Conservation (phyloP, 768 basidiomycete genomes). For the Rhizopogon rudus region DNA sequence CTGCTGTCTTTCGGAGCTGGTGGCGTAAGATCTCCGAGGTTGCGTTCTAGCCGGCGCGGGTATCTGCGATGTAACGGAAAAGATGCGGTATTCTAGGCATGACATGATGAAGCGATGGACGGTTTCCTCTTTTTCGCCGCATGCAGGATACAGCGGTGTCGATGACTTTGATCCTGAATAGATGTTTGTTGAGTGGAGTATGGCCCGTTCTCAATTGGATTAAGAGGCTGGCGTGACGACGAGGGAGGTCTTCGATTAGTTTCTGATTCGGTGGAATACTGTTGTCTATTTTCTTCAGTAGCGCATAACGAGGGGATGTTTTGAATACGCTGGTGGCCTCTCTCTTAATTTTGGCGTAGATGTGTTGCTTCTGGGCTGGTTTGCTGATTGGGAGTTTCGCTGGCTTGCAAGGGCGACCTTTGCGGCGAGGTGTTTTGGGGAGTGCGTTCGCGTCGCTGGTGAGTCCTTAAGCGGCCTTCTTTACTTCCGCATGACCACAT, state of each 20-base stretch:
- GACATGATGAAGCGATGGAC: conserved; percentile 23
- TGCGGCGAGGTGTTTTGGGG: neutral
- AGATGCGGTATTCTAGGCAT: conserved; percentile 19
- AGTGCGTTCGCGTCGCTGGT: neutral
- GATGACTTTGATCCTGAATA: conserved; percentile 18
- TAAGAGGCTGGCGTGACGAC: conserved; percentile 18
- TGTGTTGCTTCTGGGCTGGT: neutral
- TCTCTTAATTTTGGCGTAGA: neutral
- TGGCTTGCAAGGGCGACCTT: neutral
- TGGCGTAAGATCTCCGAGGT: neutral
- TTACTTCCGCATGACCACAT: neutral
- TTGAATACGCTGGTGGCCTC: neutral
- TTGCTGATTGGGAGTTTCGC: neutral
- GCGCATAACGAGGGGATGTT: neutral
- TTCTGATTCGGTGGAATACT: neutral
- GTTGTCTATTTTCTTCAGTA: neutral
- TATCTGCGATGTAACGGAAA: conserved; percentile 1
- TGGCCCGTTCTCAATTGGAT: conserved; percentile 7
- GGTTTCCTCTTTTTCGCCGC: conserved; percentile 20
- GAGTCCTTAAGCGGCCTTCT: neutral
- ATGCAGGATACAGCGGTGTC: conserved; percentile 23
- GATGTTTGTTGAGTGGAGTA: conserved; percentile 22
- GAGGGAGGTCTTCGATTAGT: conserved; percentile 1
- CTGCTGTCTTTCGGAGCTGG: neutral
- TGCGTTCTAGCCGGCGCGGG: neutral